These are phyloP conservation scores for Trichosporon sp. DNA, from an alignment of 1,284 basidiomycete species.

Conservation along the genomic window DNA sequence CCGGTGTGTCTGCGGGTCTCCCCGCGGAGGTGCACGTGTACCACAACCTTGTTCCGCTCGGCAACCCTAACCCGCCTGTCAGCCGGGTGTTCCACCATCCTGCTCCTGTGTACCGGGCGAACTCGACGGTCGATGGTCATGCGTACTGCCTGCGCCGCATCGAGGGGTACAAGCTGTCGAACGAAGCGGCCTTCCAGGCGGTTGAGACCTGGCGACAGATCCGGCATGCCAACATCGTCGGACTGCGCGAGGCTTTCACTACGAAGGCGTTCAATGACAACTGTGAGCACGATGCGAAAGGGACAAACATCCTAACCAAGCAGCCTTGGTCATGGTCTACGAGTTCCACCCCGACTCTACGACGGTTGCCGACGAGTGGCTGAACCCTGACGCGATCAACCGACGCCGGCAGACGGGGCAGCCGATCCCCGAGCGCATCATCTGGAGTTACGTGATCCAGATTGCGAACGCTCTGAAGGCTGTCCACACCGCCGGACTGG, in stretches of 20 bases:
- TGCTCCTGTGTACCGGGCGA: slow-evolving; percentile 77
- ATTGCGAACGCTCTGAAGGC: slow-evolving; percentile 80
- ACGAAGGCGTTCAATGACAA: slow-evolving; percentile 88
- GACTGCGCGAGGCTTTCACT: slow-evolving; percentile 89
- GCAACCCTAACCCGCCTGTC: slow-evolving; percentile 53
- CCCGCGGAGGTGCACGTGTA: slow-evolving; percentile 89
- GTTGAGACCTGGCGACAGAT: slow-evolving; percentile 87
- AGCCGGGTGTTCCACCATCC: slow-evolving; percentile 64
- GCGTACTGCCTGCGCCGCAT: slow-evolving; percentile 75
- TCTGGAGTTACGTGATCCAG: slow-evolving; percentile 95
- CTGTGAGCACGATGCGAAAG: slow-evolving; percentile 57
- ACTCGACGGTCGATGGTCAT: slow-evolving; percentile 69
- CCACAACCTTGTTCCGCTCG: slow-evolving; percentile 74
- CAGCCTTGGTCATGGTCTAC: slow-evolving; percentile 89
- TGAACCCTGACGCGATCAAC: slow-evolving; percentile 49
- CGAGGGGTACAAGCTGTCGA: slow-evolving; percentile 79
- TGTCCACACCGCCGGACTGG: slow-evolving; percentile 76
- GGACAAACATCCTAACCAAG: not conserved
- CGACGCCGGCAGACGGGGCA: slow-evolving; percentile 29
- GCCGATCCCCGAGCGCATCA: slow-evolving; percentile 68
- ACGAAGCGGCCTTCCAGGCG: slow-evolving; percentile 72
- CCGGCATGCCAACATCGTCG: slow-evolving; percentile 80
- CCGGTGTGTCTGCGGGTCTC: slow-evolving; percentile 51
- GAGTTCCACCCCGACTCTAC: slow-evolving; percentile 82
- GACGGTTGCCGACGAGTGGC: slow-evolving; percentile 70